Evolutionary conservation across 2,329 filamentous ascomycete genomes (phyloP), one percentile per base, ranked within the genome.

Genomic region (Cylindrodendrum hubeiense): DNA sequence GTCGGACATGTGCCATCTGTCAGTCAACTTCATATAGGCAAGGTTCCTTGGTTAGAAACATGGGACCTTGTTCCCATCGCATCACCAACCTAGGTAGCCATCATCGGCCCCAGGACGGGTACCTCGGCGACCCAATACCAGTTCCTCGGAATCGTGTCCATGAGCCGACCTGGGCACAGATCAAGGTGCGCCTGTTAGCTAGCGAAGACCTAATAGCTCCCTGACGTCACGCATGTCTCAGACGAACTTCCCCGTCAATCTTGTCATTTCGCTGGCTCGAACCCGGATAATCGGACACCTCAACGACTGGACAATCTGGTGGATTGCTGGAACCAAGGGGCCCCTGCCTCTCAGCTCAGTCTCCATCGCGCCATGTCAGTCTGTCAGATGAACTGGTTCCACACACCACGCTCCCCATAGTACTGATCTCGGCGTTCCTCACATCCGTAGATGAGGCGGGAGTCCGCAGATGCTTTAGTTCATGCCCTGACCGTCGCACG

Each of bases 361-460:
- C 51, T 56, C 24, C 33, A 67, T 65, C 57, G 65, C 57, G 39
- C 61, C 67, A 67, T 58, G 41, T 59, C 58, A 55, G 30, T 65
- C 65, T 58, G 41, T 59, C 58, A 55, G 30, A 56, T 51, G 50
- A 66, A 59, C 61, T 43, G 58, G 65, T 65, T 64, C 60, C 67
- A 65, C 67, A 30, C 46, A 30, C 49, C 30, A 22, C 57, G 51
- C 21, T 30, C 53, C 37, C 56, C 61, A 58, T 66, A 44, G 24
- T 58, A 43, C 41, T 58, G 55, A 63, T 63, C 54, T 66, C 19
- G 53, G 41, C 61, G 37, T 22, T 30, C 47, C 21, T 55, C 39
- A 56, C 34, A 60, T 33, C 49, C 39, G 37, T 5, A 60, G 49
- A 60, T 64, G 55, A 60, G 54, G 28, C 33, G 55, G 54, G 26